phyloP scores from a whole-genome alignment of 2,329 filamentous ascomycete genomes.

The Acrodontium crateriforme region DNA sequence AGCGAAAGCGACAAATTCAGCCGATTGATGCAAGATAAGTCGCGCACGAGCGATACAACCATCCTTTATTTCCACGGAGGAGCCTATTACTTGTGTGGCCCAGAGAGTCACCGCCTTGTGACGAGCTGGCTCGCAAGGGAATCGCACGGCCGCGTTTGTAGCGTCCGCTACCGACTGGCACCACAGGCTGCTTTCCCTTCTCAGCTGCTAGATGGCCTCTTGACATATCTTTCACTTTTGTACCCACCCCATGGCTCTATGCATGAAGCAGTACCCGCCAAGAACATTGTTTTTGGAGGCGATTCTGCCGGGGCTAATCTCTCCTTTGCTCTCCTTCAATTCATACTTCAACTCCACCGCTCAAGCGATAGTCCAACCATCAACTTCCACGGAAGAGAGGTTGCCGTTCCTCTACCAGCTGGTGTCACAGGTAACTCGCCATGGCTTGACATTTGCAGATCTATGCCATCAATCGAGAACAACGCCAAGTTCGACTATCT shows the following conservation, averaged over 20 bases:
- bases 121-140: slow-evolving; percentile 50
- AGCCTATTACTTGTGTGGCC: slow-evolving; percentile 60
- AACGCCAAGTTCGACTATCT: slow-evolving; percentile 52
- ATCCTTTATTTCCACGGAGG: slow-evolving; percentile 66
- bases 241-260: slow-evolving; percentile 55
- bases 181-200: slow-evolving; percentile 64
- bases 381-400: slow-evolving; percentile 45
- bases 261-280: slow-evolving; percentile 50
- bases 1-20: slow-evolving; percentile 52
- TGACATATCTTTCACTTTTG: slow-evolving; percentile 58
- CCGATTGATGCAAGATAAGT: slow-evolving; percentile 52
- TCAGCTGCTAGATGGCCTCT: slow-evolving; percentile 57
- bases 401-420: slow-evolving; percentile 51
- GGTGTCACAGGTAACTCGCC: slow-evolving; percentile 50
- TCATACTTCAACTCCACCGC: slow-evolving; percentile 49
- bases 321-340: slow-evolving; percentile 50
- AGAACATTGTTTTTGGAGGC: slow-evolving; percentile 56
- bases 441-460: slow-evolving; percentile 59
- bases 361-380: slow-evolving; percentile 34
- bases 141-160: slow-evolving; percentile 54
- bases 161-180: slow-evolving; percentile 59
- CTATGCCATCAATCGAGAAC: slow-evolving; percentile 40
- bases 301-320: slow-evolving; percentile 69
- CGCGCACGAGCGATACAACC: slow-evolving; percentile 41
- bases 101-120: slow-evolving; percentile 47